Evolutionary conservation across 306 rosid species (phyloP).

Genomic region (Acacia acuminata): DNA sequence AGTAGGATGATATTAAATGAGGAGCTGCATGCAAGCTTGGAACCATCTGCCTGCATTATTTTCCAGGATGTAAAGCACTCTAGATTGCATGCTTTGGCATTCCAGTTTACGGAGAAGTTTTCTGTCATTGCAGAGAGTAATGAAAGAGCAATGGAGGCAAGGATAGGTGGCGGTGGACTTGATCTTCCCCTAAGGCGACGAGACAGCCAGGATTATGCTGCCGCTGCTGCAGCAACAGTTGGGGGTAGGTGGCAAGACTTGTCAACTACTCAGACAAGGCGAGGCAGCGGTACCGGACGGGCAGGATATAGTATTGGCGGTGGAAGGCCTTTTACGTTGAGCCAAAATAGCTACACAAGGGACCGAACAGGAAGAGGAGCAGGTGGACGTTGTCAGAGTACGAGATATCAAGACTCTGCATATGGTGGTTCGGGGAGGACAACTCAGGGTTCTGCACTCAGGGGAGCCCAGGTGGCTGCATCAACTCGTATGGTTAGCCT

Average conservation of each 20-base stretch:
- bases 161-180: conserved; percentile 83
- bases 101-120: conserved; percentile 83
- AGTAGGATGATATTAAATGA: conserved; percentile 95
- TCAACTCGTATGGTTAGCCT: conserved; percentile 88
- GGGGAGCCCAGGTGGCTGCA: conserved; percentile 70
- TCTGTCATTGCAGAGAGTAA: conserved; percentile 83
- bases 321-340: conserved; percentile 44
- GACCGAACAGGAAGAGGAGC: conserved; percentile 54
- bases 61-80: conserved; percentile 62
- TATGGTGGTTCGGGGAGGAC: conserved; percentile 70
- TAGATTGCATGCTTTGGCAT: conserved; percentile 76
- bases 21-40: conserved; percentile 88
- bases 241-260: conserved; percentile 84
- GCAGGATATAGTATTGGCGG: conserved; percentile 60
- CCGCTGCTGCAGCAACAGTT: conserved; percentile 42
- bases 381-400: conserved; percentile 54
- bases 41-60: conserved; percentile 57
- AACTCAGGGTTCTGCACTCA: conserved; percentile 43
- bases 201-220: conserved; percentile 79
- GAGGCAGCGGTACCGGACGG: conserved; percentile 64
- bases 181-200: conserved; percentile 82
- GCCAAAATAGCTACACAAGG: conserved; percentile 60
- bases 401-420: conserved; percentile 56
- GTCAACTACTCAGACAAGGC: conserved; percentile 64
- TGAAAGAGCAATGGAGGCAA: conserved; percentile 89